Conservation (phyloP, 371 early-diverging fungal species). For the Massospora cicadina region DNA sequence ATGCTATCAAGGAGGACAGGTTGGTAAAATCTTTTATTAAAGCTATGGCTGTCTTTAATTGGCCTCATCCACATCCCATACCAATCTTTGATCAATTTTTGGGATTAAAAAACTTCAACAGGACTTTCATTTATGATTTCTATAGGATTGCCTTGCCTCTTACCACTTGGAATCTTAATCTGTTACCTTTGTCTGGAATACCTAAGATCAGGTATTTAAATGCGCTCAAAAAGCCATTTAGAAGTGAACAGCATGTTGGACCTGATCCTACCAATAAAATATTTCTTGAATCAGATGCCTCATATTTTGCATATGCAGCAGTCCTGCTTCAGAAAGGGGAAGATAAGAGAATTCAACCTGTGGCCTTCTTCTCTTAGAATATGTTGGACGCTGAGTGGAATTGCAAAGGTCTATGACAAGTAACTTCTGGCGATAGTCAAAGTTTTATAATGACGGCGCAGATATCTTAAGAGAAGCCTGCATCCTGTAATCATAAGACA, state of each 20-base stretch:
- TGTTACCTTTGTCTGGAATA: background rate
- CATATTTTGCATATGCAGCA: background rate
- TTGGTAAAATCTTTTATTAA: too few species aligned
- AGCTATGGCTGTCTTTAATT: too few species aligned
- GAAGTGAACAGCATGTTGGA: background rate
- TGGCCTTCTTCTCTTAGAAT: background rate
- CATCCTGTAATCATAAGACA: background rate
- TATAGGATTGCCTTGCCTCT: background rate
- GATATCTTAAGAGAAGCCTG: background rate
- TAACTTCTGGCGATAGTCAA: background rate
- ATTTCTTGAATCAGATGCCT: background rate
- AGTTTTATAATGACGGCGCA: background rate
- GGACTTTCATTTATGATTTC: background rate
- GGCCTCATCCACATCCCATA: background rate
- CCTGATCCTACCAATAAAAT: background rate
- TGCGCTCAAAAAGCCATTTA: background rate
- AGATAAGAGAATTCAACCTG: background rate
- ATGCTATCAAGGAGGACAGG: background rate
- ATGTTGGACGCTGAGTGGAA: background rate
- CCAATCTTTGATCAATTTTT: background rate
- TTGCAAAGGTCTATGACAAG: background rate
- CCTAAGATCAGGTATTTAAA: background rate
- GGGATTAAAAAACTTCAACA: background rate
- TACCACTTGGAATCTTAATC: background rate
- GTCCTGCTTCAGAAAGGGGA: background rate